Evolutionary conservation across 2,329 filamentous ascomycete species (phyloP).

Genomic region (Mycosphaerella arachidis): DNA sequence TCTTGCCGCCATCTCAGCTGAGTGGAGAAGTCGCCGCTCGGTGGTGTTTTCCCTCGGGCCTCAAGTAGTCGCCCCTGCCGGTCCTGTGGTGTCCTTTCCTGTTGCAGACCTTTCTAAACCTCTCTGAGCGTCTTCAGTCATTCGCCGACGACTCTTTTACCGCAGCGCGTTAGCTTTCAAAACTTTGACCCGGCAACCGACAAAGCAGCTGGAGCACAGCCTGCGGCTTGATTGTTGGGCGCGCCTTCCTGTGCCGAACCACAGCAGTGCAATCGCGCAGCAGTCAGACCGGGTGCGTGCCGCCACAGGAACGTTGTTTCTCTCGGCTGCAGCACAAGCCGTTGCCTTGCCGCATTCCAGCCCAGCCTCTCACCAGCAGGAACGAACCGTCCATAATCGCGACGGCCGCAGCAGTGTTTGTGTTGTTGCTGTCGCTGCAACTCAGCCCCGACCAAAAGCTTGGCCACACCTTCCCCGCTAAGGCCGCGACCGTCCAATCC

Average conservation of each 20-base stretch:
- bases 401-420: conserved; percentile 1
- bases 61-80: not conserved
- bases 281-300: not conserved
- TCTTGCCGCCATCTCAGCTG: not conserved
- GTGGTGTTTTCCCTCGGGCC: not conserved
- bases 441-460: conserved; percentile 7
- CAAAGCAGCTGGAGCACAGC: not conserved
- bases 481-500: conserved; percentile 2
- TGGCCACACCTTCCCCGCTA: conserved; percentile 39
- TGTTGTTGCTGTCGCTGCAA: not conserved
- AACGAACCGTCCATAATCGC: not conserved
- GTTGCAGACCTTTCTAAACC: not conserved
- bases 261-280: not conserved
- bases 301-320: not conserved
- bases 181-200: not conserved
- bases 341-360: conserved; percentile 5
- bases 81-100: not conserved
- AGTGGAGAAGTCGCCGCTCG: not conserved
- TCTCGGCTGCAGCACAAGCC: not conserved
- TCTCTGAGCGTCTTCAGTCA: not conserved
- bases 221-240: not conserved
- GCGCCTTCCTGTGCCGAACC: not conserved
- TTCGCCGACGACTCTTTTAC: conserved; percentile 5
- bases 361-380: conserved; percentile 3
- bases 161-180: conserved; percentile 5